A percentile compares a stretch with the other conserved stretches of the same genome.
Evolutionary conservation across 805 yeast genomes (phyloP).

Genomic region (Starmerella powellii): DNA sequence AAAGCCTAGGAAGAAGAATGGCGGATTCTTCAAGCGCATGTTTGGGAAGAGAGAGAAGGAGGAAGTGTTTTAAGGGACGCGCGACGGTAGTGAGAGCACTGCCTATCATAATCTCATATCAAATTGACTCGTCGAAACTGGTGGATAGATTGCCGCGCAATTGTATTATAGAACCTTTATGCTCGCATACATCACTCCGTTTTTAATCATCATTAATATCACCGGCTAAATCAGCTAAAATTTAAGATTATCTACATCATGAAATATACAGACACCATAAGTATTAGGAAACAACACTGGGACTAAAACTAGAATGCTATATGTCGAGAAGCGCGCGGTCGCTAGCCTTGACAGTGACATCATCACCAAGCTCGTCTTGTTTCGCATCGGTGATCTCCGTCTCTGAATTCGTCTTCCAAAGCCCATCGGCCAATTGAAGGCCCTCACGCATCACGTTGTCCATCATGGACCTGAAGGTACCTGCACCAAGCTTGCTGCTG

Average conservation of each 20-base stretch:
- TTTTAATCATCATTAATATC: too few relatives aligned
- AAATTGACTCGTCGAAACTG: not conserved
- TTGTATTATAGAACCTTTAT: too few relatives aligned
- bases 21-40: slow-evolving; percentile 21
- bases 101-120: too few relatives aligned
- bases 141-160: not conserved
- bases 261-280: too few relatives aligned
- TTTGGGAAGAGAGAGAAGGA: slow-evolving; percentile 11
- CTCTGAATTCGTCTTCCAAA: slow-evolving; percentile 65
- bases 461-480: slow-evolving; percentile 66
- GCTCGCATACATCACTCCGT: too few relatives aligned
- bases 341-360: slow-evolving; percentile 24
- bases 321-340: slow-evolving; percentile 29
- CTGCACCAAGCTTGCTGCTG: slow-evolving; percentile 39
- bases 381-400: slow-evolving; percentile 25
- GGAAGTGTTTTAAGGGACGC: not conserved
- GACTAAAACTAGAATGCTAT: slow-evolving; percentile 1
- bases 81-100: not conserved
- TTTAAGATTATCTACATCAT: too few relatives aligned
- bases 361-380: slow-evolving; percentile 25
- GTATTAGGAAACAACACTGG: not conserved
- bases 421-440: slow-evolving; percentile 77
- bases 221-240: too few relatives aligned
- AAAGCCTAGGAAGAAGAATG: slow-evolving; percentile 12
- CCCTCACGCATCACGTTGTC: slow-evolving; percentile 90